Evolutionary conservation across 169 alveolate species (phyloP), one percentile per base, ranked within the genome.

Genomic region (Eimeria maxima): DNA sequence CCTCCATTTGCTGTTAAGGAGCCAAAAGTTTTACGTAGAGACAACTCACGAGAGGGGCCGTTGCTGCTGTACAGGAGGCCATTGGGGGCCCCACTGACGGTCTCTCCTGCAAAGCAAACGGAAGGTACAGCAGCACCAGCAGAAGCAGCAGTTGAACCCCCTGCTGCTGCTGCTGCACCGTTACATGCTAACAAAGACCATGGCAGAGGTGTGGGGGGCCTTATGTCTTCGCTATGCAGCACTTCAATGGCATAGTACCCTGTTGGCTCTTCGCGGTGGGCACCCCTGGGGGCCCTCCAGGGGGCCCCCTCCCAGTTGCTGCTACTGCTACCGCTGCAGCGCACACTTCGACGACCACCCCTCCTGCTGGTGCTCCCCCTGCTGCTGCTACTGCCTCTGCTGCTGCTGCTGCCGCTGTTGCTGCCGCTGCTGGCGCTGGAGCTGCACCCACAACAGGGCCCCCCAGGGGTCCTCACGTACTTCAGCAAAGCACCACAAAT

Each of bases 391-490:
- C 90, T 44, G 71, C 65, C 29, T 29, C 67, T 55, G 45, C 90
- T 50, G 90, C 90, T 50, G 71, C 71, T 20, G 67, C 71, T 44
- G 69, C 22, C 13, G 69, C 45, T 44, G 69, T 71, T 55, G 45
- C 45, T 44, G 44, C 65, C n/a, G 38, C 90, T 50, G 33, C 24
- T 16, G 65, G 67, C 27, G 42, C 63, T 45, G 8, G 33, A 7
- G 71, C 69, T 80, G 90, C 90, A 44, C 45, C 90, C 50, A 45
- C 57, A 44, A 44, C 90, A n/a, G 67, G 90, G 90, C 71, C 47
- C 90, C 69, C 90, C 90, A 20, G 90, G 90, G 67, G 90, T 10
- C 71, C 71, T 71, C 22, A 33, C 71, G 10, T 47, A 80, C 45
- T 55, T 47, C 4, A 80, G 69, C 69, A 80, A 44, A 27, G 57